phyloP scores from a whole-genome alignment of 2,329 filamentous ascomycete genomes.

The Fusarium sp. region DNA sequence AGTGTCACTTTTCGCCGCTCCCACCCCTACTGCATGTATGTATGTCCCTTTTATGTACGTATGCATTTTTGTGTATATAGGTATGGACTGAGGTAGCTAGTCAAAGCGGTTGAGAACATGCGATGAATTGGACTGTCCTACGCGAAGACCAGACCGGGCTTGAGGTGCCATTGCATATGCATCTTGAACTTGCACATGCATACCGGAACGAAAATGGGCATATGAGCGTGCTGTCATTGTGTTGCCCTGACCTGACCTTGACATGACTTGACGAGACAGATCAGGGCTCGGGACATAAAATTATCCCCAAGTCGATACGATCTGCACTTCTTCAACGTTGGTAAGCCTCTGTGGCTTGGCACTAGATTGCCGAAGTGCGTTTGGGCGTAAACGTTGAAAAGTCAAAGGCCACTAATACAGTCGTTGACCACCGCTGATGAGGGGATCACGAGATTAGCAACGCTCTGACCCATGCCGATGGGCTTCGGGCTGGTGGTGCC shows the following conservation, averaged over 20 bases:
- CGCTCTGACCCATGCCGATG: conserved; percentile 46
- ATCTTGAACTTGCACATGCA: conserved; percentile 39
- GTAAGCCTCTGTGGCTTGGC: conserved; percentile 34
- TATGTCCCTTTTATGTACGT: conserved; percentile 27
- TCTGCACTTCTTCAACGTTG: conserved; percentile 33
- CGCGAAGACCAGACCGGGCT: conserved; percentile 41
- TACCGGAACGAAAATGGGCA: conserved; percentile 34
- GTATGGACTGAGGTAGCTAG: conserved; percentile 15
- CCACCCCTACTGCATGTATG: conserved; percentile 22
- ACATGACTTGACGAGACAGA: conserved; percentile 3
- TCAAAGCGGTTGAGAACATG: conserved; percentile 44
- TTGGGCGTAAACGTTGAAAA: conserved; percentile 40
- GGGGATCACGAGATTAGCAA: conserved; percentile 42
- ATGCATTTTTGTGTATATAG: conserved; percentile 6
- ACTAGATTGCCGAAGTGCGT: conserved; percentile 26
- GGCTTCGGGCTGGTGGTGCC: conserved; percentile 41
- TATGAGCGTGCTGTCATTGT: conserved; percentile 21
- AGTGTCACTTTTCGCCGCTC: conserved; percentile 32
- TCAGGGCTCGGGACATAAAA: conserved; percentile 21
- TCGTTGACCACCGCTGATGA: conserved; percentile 28
- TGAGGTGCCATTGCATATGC: conserved; percentile 46
- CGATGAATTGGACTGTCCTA: conserved; percentile 44
- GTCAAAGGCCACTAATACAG: conserved; percentile 40
- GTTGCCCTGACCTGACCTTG: conserved; percentile 3
- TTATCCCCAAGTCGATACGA: conserved; percentile 19